Evolutionary conservation across 495 filamentous ascomycete species (phyloP), one percentile per base, ranked within the genome.

Genomic region (Darksidea phi): DNA sequence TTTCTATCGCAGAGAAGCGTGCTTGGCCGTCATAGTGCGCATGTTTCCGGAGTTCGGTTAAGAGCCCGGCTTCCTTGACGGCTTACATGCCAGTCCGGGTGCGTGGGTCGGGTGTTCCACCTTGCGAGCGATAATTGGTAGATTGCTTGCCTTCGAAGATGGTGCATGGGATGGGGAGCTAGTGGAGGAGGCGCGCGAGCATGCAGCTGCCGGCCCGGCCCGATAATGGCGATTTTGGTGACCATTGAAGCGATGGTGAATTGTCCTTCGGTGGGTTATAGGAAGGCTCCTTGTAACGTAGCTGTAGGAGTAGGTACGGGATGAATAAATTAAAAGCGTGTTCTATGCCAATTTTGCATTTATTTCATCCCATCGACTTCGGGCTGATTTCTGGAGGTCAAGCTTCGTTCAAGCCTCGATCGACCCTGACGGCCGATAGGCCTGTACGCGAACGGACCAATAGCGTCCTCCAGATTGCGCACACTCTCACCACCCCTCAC

Each of bases 31-130:
- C 75, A 23, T 72, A 73, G 3, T 78, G 72, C 11, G 75, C 71
- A 38, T 71, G 38, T n/a, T 72, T 70, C 6, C 66, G 42, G 68
- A 85, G 86, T 51, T 79, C 70, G 4, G 76, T 71, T 41, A 68
- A 75, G 6, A 87, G 67, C 0, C 79, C 80, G 12, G 75, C 79
- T 62, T 79, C 77, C n/a, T 67, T 54, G 15, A 87, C 58, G 1
- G 82, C 84, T 20, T 64, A 73, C 28, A 83, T 79, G 0, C 83
- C 83, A 0, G 76, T 73, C 24, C 72, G 67, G 0, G 73, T 60
- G 54, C 86, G 82, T 6, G 86, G 73, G 61, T 86, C 84, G 1
- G 86, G 74, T 18, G 74, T 78, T 12, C 84, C 83, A 18, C 82
- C 82, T 62, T 80, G 77, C n/a, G 69, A 67, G 17, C 72, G 72